phyloP scores from a whole-genome alignment of 768 basidiomycete species.

The Tricholoma sp. region DNA sequence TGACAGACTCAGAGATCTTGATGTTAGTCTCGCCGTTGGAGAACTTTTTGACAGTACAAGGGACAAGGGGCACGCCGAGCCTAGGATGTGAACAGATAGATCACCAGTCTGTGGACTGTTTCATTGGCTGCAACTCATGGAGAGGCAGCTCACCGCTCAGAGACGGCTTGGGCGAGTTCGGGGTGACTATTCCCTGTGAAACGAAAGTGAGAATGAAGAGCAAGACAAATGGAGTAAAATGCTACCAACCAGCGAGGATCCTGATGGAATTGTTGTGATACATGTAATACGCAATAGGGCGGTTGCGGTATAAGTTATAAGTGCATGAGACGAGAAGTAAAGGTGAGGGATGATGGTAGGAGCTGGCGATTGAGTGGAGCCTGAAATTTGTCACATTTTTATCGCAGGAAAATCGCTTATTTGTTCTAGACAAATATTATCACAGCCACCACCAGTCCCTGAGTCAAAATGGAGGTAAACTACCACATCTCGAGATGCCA shows the following conservation, averaged over 20 bases:
- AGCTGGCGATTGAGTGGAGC: slow-evolving; percentile 23
- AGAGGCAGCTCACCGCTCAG: slow-evolving; percentile 87
- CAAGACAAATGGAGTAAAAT: not conserved
- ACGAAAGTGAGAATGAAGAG: slow-evolving; percentile 12
- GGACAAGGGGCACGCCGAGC: slow-evolving; percentile 83
- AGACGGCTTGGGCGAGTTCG: slow-evolving; percentile 92
- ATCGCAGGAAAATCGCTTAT: slow-evolving; percentile 26
- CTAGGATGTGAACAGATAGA: slow-evolving; percentile 49
- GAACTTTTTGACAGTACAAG: slow-evolving; percentile 83
- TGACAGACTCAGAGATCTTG: slow-evolving; percentile 91
- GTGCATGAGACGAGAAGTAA: slow-evolving; percentile 17
- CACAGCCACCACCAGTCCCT: slow-evolving; percentile 37
- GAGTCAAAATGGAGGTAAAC: not conserved
- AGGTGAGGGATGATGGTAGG: slow-evolving; percentile 20
- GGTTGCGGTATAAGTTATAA: slow-evolving; percentile 12
- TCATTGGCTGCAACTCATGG: slow-evolving; percentile 32
- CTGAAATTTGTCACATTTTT: slow-evolving; percentile 14
- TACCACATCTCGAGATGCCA: not conserved
- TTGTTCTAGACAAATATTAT: slow-evolving; percentile 32
- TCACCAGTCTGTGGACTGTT: slow-evolving; percentile 46
- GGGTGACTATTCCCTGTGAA: slow-evolving; percentile 95
- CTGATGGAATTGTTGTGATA: slow-evolving; percentile 79
- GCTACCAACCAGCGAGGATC: slow-evolving; percentile 60
- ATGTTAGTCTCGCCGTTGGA: slow-evolving; percentile 95
- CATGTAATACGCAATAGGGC: slow-evolving; percentile 36